Conservation (phyloP, 257 asterid genomes). For the Leonotis leonurus region DNA sequence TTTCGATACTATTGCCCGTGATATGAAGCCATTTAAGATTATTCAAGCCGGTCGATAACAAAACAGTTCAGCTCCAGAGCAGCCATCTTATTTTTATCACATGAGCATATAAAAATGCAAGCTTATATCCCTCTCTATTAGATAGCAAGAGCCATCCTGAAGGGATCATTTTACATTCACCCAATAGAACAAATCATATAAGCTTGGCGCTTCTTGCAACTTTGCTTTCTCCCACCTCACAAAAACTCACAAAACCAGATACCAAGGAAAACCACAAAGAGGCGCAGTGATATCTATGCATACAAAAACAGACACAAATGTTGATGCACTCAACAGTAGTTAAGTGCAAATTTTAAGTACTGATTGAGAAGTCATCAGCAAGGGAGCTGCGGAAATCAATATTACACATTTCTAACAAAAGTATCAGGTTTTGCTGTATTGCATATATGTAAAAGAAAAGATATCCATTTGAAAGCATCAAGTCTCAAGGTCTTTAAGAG, state of each 20-base stretch:
- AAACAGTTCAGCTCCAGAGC: not conserved
- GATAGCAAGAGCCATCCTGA: not conserved
- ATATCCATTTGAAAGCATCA: conserved; percentile 19
- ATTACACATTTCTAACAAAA: not conserved
- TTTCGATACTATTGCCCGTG: not conserved
- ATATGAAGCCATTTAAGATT: not conserved
- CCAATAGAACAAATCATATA: no score
- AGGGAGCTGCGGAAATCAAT: not conserved
- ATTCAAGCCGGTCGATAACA: not conserved
- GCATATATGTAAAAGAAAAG: not conserved
- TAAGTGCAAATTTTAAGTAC: not conserved
- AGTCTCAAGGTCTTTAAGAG: conserved; percentile 11
- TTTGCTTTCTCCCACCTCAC: no score
- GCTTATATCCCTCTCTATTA: no score
- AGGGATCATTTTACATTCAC: no score
- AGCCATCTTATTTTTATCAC: not conserved
- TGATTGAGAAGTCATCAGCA: not conserved
- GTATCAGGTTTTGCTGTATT: not conserved
- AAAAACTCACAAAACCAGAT: not conserved
- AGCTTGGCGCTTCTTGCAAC: no score
- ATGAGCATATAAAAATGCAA: no score
- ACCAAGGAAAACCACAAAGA: not conserved
- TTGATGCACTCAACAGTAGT: not conserved
- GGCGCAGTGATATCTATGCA: not conserved
- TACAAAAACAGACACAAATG: not conserved